Conservation (phyloP, 1,139 yeast genomes). For the Sugiyamaella neomexicana region DNA sequence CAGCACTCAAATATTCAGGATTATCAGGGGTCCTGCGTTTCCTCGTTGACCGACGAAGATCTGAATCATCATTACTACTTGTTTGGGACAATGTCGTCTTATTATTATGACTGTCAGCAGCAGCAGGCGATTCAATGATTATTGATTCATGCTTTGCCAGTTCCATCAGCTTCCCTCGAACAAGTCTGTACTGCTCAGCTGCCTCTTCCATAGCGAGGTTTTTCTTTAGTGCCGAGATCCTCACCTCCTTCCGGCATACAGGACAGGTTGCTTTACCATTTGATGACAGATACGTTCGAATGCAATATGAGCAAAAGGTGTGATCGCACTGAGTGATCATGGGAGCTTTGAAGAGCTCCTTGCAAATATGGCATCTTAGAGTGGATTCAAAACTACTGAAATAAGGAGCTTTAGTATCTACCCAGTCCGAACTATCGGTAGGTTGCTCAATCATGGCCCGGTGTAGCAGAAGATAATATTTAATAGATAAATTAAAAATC, state of each 20-base stretch:
- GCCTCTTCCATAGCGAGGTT: slow-evolving; percentile 75
- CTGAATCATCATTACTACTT: background rate
- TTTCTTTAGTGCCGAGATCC: slow-evolving; percentile 68
- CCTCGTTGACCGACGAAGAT: slow-evolving; percentile 13
- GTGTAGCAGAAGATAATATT: background rate
- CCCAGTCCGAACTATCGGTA: slow-evolving; percentile 76
- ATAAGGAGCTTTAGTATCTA: slow-evolving; percentile 52
- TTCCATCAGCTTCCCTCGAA: slow-evolving; percentile 33
- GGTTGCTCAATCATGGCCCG: slow-evolving; percentile 33
- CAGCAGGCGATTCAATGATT: background rate
- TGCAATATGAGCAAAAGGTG: slow-evolving; percentile 88
- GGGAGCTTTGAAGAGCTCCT: slow-evolving; percentile 80
- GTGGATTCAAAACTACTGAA: slow-evolving; percentile 65
- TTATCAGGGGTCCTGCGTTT: slow-evolving; percentile 15
- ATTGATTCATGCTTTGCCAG: background rate
- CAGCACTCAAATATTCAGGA: slow-evolving; percentile 4
- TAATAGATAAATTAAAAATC: too few relatives aligned
- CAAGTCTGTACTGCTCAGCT: slow-evolving; percentile 52
- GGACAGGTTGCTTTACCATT: slow-evolving; percentile 69
- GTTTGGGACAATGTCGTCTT: too few relatives aligned
- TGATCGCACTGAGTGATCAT: slow-evolving; percentile 85
- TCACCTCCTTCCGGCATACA: slow-evolving; percentile 67
- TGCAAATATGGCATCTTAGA: slow-evolving; percentile 87
- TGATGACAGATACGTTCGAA: slow-evolving; percentile 58
- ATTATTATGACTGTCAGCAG: background rate